These are phyloP conservation scores for Aureobasidium zeae DNA, from an alignment of 2,329 filamentous ascomycete genomes.

Conservation along the genomic window DNA sequence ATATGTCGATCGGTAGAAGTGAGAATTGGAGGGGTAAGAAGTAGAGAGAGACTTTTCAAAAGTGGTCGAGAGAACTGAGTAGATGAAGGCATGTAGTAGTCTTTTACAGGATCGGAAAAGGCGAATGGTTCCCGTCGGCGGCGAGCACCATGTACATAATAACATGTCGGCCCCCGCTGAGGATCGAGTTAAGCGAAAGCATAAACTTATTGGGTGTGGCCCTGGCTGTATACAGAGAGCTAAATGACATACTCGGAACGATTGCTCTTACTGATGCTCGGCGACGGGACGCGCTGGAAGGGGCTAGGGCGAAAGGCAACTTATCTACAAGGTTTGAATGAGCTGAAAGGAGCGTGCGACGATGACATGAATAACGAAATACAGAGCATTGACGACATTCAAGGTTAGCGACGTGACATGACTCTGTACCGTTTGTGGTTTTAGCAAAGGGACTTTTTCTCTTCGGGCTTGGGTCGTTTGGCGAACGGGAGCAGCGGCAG, in stretches of 20 bases:
- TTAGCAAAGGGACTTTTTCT: neutral
- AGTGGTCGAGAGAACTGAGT: too few relatives aligned
- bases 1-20: too few relatives aligned
- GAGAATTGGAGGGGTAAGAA: too few relatives aligned
- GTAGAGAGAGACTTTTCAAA: too few relatives aligned
- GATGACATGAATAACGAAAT: constrained; percentile 1
- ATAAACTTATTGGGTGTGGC: constrained; percentile 5
- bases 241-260: constrained; percentile 9
- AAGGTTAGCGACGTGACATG: constrained; percentile 12
- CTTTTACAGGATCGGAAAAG: too few relatives aligned
- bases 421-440: constrained; percentile 2
- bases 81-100: too few relatives aligned
- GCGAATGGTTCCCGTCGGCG: too few relatives aligned
- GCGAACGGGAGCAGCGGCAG: constrained; percentile 8
- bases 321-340: constrained; percentile 3
- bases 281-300: constrained; percentile 6
- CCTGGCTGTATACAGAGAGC: constrained; percentile 1
- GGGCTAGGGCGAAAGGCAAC: constrained; percentile 10
- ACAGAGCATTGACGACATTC: constrained; percentile 14
- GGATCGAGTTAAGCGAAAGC: constrained; percentile 8
- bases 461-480: constrained; percentile 7
- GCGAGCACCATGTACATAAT: neutral
- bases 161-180: constrained; percentile 13
- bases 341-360: constrained; percentile 13
- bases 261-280: constrained; percentile 8